Evolutionary conservation across 2,329 filamentous ascomycete genomes (phyloP).

Genomic region (Talaromyces sp.): DNA sequence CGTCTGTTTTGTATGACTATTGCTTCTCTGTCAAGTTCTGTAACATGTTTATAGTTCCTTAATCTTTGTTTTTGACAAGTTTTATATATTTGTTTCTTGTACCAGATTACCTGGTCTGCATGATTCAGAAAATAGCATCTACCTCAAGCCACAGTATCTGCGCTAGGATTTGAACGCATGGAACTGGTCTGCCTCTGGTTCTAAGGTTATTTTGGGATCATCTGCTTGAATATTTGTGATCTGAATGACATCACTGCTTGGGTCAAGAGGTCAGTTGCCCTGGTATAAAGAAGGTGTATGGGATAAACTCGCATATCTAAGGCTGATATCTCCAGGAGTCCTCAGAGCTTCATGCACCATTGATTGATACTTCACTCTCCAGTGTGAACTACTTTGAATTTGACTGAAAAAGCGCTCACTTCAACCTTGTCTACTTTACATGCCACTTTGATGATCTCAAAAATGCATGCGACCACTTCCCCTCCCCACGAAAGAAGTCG

Average conservation of each 20-base stretch:
- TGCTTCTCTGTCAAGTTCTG: not conserved
- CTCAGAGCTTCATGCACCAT: not conserved
- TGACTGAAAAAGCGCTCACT: not conserved
- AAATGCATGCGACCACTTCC: slow-evolving; percentile 29
- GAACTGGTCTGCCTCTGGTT: not conserved
- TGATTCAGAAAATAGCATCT: not conserved
- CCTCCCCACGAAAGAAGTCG: slow-evolving; percentile 34
- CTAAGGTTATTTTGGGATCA: not conserved
- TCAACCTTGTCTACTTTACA: not conserved
- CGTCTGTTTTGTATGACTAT: not conserved
- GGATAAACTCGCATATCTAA: not conserved
- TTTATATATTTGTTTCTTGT: not conserved
- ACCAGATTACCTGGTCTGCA: not conserved
- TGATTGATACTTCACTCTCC: not conserved
- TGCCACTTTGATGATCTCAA: not conserved
- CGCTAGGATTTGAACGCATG: not conserved
- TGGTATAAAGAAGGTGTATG: not conserved
- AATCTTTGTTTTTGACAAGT: not conserved
- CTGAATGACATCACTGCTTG: not conserved
- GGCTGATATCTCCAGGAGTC: not conserved
- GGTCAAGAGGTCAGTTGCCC: not conserved
- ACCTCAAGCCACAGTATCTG: not conserved
- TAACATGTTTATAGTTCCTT: not conserved
- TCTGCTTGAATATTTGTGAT: not conserved
- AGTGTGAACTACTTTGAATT: too few relatives aligned